Percentiles rank a stretch among this genome's conserved stretches.
These are phyloP conservation scores for Botryotinia convoluta DNA, from an alignment of 2,329 filamentous ascomycete species.

Conservation along the genomic window DNA sequence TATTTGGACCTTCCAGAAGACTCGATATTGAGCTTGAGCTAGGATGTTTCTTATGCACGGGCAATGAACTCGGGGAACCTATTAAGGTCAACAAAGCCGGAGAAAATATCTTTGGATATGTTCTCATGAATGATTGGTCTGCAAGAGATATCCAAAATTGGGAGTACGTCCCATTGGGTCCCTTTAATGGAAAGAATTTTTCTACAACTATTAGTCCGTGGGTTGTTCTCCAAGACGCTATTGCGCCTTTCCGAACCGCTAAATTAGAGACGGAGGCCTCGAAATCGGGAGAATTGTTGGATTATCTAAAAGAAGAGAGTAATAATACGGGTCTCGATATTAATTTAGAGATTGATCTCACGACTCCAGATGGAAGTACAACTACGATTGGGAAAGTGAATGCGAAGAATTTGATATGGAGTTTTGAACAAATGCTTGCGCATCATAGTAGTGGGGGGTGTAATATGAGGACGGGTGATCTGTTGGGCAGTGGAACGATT, in stretches of 20 bases:
- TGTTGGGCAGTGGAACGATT: conserved; percentile 78
- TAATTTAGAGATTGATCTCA: conserved; percentile 62
- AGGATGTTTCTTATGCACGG: conserved; percentile 67
- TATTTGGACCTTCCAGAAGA: conserved; percentile 60
- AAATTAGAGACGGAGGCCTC: conserved; percentile 44
- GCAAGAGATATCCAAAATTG: conserved; percentile 79
- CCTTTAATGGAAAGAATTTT: conserved; percentile 84
- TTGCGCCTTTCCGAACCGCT: conserved; percentile 62
- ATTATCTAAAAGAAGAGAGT: conserved; percentile 62
- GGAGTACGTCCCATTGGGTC: conserved; percentile 81
- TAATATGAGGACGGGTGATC: conserved; percentile 68
- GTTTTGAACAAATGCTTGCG: conserved; percentile 78
- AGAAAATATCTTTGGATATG: conserved; percentile 73
- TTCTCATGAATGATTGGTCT: conserved; percentile 86
- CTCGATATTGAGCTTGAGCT: conserved; percentile 81
- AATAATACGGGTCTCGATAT: conserved; percentile 65
- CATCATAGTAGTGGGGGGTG: conserved; percentile 78
- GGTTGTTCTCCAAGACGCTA: conserved; percentile 73
- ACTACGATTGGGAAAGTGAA: conserved; percentile 60
- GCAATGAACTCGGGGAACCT: conserved; percentile 62
- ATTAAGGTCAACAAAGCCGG: conserved; percentile 62
- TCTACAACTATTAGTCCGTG: conserved; percentile 74
- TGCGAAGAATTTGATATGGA: conserved; percentile 71
- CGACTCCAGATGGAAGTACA: conserved; percentile 48
- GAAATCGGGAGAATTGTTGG: conserved; percentile 54